These are phyloP conservation scores for Candida smagusa DNA, from an alignment of 1,139 yeast species.

Conservation along the genomic window DNA sequence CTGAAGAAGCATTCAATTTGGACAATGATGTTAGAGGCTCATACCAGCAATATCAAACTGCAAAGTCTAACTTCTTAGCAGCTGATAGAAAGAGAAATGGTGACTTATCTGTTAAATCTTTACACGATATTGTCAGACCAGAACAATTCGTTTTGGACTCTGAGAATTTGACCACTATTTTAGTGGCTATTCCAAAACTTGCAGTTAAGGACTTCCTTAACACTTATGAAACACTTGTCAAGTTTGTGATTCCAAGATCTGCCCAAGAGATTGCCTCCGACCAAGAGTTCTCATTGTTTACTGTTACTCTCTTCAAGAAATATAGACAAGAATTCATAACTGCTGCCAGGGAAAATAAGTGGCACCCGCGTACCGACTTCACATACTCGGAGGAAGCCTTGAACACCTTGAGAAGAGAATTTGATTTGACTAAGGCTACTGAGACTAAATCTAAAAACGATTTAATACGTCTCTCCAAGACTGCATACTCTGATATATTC, in stretches of 20 bases:
- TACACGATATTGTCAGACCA: constrained; percentile 84
- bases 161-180: constrained; percentile 78
- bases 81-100: constrained; percentile 94
- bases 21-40: constrained; percentile 79
- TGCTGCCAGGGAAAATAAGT: constrained; percentile 79
- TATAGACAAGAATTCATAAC: constrained; percentile 64
- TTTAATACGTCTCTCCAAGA: constrained; percentile 73
- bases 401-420: constrained; percentile 72
- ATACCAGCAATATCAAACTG: constrained; percentile 69
- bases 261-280: constrained; percentile 71
- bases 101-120: constrained; percentile 83
- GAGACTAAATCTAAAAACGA: constrained; percentile 78
- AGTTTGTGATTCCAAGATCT: constrained; percentile 89
- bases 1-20: constrained; percentile 74
- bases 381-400: constrained; percentile 77
- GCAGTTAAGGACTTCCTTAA: constrained; percentile 57
- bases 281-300: constrained; percentile 67
- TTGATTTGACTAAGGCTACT: constrained; percentile 66
- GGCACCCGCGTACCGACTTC: constrained; percentile 88
- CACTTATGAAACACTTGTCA: constrained; percentile 70
- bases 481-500: constrained; percentile 84
- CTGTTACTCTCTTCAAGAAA: constrained; percentile 84
- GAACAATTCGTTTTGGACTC: constrained; percentile 82
- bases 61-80: constrained; percentile 78
- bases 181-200: constrained; percentile 81